These are phyloP conservation scores for Fusarium coffeatum DNA, from an alignment of 2,329 filamentous ascomycete species.

Conservation along the genomic window DNA sequence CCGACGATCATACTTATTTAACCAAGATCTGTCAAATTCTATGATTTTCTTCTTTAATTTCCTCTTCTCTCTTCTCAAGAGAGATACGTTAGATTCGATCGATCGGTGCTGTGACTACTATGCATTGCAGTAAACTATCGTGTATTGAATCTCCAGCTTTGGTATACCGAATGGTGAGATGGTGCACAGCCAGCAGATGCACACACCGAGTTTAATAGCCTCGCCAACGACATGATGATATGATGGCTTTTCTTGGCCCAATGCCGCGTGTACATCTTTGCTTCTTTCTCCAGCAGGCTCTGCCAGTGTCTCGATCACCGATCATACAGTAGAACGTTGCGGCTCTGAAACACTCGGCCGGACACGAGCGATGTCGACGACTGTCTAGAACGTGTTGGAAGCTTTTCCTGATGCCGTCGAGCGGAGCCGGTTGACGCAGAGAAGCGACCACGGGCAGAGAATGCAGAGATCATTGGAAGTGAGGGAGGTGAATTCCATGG, in stretches of 20 bases:
- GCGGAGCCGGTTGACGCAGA: slow-evolving; percentile 4
- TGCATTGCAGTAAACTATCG: neutral
- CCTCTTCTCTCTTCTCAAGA: slow-evolving; percentile 13
- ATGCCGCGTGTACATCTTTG: slow-evolving; percentile 9
- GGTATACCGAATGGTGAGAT: slow-evolving; percentile 6
- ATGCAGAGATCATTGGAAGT: slow-evolving; percentile 25
- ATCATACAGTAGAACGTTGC: slow-evolving; percentile 4
- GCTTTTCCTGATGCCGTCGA: slow-evolving; percentile 14
- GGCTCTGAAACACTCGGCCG: slow-evolving; percentile 20
- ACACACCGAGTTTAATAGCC: slow-evolving; percentile 24
- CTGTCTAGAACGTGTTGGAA: slow-evolving; percentile 36
- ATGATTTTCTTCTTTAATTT: neutral
- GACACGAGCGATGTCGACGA: slow-evolving; percentile 35
- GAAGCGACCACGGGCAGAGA: slow-evolving; percentile 12
- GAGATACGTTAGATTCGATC: neutral
- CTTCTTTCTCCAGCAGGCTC: neutral
- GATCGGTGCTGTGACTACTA: slow-evolving; percentile 4
- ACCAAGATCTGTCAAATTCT: slow-evolving; percentile 10
- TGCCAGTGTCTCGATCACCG: neutral
- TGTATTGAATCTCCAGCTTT: neutral
- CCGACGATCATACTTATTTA: slow-evolving; percentile 8
- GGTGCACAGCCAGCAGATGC: slow-evolving; percentile 12
- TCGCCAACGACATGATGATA: slow-evolving; percentile 22
- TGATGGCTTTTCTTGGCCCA: slow-evolving; percentile 1
- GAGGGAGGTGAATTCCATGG: slow-evolving; percentile 2